Conservation (phyloP, 116 monocot species). For the Thalassia testudinum region DNA sequence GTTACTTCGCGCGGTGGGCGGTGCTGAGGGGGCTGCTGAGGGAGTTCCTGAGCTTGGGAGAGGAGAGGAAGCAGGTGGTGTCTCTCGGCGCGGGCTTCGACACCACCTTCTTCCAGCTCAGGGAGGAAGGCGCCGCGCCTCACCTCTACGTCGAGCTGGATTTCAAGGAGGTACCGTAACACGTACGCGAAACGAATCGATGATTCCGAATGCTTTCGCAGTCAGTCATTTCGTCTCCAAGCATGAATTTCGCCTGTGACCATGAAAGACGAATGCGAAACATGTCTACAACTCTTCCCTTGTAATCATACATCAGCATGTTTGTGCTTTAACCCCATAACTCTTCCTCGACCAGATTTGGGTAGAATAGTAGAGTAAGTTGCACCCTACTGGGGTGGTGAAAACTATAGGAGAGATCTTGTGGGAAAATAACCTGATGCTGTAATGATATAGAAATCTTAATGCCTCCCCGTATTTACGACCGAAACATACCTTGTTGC, state of each 20-base stretch:
- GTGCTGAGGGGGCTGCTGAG: conserved; percentile 67
- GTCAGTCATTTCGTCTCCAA: no score
- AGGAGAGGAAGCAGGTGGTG: conserved; percentile 58
- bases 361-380: no score
- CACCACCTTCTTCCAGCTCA: conserved; percentile 81
- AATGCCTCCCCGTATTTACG: not conserved
- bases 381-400: no score
- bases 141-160: conserved; percentile 88
- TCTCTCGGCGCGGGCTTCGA: conserved; percentile 97
- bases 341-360: no score
- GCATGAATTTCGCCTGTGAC: no score
- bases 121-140: conserved; percentile 73
- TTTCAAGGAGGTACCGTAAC: conserved; percentile 65
- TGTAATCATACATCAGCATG: no score
- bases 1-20: conserved; percentile 86
- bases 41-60: conserved; percentile 41
- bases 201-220: no score
- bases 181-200: not conserved
- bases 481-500: not conserved
- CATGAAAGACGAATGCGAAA: no score
- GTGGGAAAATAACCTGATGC: no score
- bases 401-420: no score
- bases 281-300: no score
- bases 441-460: not conserved
- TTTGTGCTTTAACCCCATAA: no score